These are phyloP conservation scores for Vitis vinifera DNA, from an alignment of 164 flowering plant species.

Conservation along the genomic window DNA sequence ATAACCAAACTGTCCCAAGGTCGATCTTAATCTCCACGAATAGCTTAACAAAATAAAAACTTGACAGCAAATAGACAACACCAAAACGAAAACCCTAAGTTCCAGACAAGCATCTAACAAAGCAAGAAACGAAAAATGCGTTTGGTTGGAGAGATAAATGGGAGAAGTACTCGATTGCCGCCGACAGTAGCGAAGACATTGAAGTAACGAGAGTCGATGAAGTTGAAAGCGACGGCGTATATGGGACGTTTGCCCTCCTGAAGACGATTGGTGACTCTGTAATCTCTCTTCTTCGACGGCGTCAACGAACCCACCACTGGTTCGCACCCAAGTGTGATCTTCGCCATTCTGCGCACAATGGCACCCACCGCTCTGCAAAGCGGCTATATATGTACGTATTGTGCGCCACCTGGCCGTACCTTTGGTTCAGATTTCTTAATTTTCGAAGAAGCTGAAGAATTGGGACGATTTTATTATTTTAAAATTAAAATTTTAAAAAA, in stretches of 20 bases:
- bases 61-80: too few species aligned
- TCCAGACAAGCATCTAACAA: neutral
- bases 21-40: too few species aligned
- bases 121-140: neutral
- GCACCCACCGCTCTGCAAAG: too few species aligned
- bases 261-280: slow-evolving; percentile 78
- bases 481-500: too few species aligned
- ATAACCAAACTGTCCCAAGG: too few species aligned
- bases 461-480: too few species aligned
- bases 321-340: slow-evolving; percentile 59
- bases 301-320: slow-evolving; percentile 71
- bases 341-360: slow-evolving; percentile 36
- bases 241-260: slow-evolving; percentile 92
- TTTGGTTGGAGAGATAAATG: neutral
- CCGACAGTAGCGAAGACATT: slow-evolving; percentile 94
- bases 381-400: too few species aligned
- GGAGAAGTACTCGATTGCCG: slow-evolving; percentile 61
- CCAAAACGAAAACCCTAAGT: too few species aligned
- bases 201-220: slow-evolving; percentile 86
- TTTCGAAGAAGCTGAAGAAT: too few species aligned
- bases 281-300: slow-evolving; percentile 72
- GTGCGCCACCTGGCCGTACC: too few species aligned
- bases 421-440: too few species aligned
- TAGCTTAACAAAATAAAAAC: too few species aligned
- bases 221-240: slow-evolving; percentile 91